Conservation (phyloP, 805 yeast species). For the Lipomyces yamadae region DNA sequence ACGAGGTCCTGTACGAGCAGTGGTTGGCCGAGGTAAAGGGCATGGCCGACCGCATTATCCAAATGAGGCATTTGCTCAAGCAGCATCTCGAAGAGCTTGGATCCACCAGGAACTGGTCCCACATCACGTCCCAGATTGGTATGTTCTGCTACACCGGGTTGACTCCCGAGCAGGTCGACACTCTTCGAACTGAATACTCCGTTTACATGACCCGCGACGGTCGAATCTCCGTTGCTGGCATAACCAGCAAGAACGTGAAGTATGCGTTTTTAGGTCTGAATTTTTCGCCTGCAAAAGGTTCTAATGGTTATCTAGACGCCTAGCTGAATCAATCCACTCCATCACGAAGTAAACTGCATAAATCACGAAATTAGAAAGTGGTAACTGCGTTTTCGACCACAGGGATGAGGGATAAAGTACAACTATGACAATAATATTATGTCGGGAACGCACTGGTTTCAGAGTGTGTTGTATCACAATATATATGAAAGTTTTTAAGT, state of each 20-base stretch:
- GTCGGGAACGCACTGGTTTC: not conserved
- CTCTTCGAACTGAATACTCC: constrained; percentile 70
- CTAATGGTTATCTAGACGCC: constrained; percentile 34
- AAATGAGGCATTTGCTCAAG: constrained; percentile 69
- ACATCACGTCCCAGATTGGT: constrained; percentile 86
- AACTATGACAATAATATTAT: not conserved
- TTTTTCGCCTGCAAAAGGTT: not conserved
- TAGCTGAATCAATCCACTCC: constrained; percentile 49
- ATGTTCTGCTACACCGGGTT: constrained; percentile 96
- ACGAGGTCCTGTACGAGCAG: constrained; percentile 61
- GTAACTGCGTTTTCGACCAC: not conserved
- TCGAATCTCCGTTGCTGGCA: constrained; percentile 87
- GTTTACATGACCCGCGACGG: constrained; percentile 91
- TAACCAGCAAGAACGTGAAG: constrained; percentile 78
- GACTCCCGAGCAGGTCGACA: constrained; percentile 67
- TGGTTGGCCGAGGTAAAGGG: constrained; percentile 81
- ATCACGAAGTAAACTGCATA: constrained; percentile 41
- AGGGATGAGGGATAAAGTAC: not conserved
- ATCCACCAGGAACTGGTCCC: constrained; percentile 78
- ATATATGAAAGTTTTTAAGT: not conserved
- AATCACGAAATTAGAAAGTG: not conserved
- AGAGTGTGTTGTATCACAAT: not conserved
- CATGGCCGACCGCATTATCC: constrained; percentile 79
- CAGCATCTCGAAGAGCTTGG: constrained; percentile 60
- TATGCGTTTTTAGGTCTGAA: constrained; percentile 43